phyloP scores from a whole-genome alignment of 768 basidiomycete species.

The Clavulina sp. region DNA sequence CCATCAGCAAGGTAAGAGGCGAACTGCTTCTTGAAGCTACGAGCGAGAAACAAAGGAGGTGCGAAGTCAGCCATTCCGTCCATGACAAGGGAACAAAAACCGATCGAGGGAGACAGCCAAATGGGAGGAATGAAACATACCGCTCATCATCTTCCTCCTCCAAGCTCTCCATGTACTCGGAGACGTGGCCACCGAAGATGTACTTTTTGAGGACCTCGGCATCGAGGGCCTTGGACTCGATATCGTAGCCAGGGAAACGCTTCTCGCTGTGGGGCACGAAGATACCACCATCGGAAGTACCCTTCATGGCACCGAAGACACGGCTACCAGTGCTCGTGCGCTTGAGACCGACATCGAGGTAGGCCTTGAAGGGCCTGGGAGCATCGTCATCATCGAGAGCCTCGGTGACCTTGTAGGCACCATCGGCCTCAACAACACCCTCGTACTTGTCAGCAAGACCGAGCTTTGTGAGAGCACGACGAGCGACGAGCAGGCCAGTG shows the following conservation, averaged over 20 bases:
- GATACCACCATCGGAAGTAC: constrained; percentile 93
- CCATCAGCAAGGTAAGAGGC: constrained; percentile 88
- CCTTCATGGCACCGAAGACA: constrained; percentile 97
- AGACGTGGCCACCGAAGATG: constrained; percentile 92
- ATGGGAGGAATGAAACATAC: constrained; percentile 23
- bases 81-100: constrained; percentile 15
- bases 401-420: constrained; percentile 69
- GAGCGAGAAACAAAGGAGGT: background rate
- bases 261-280: constrained; percentile 96
- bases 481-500: constrained; percentile 86
- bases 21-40: constrained; percentile 95
- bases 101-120: background rate
- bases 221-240: constrained; percentile 82
- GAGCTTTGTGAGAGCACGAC: constrained; percentile 86
- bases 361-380: constrained; percentile 96
- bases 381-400: constrained; percentile 78
- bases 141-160: constrained; percentile 99
- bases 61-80: constrained; percentile 22
- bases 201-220: constrained; percentile 93
- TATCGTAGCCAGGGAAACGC: constrained; percentile 95
- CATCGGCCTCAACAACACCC: constrained; percentile 83
- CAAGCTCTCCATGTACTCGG: constrained; percentile 98
- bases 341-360: constrained; percentile 95
- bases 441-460: constrained; percentile 97
- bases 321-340: constrained; percentile 96